Base-by-base conservation (phyloP, 768 basidiomycete genomes). In the Agaricus blazei region DNA sequence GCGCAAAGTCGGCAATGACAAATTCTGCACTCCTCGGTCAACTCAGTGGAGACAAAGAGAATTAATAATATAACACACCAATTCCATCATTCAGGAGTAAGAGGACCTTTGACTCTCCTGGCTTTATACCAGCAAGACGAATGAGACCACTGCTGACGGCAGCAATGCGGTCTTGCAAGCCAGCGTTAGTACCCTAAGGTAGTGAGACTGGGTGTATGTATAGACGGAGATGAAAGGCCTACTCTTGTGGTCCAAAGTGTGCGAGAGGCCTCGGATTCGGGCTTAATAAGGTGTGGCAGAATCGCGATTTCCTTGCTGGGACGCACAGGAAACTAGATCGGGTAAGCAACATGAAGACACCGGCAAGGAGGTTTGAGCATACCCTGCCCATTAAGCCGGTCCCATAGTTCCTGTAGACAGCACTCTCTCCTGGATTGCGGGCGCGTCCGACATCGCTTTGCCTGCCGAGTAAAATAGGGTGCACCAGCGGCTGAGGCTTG, bases 361-460 rank as follows among this genome's bases (percentile, higher is more conserved):
- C 14, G n/a, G 3, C 19, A 19, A 44, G 34, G 53, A 41, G 36
- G 44, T 41, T 42, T 40, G 27, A 7, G 11, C 37, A 68, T 70
- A 85, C 93, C 74, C 87, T 83, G 63, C 82, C 93, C 82, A 84
- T 80, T 56, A 90, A 74, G 12, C 90, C 90, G 26, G 88, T 92
- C 12, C 88, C 82, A 75, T 94, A 97, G 72, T 90, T 93, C 63
- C 95, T 82, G 68, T 95, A 96, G 14, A 94, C 75, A 0, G 92
- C 90, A 62, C 90, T 93, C 72, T 95, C 89, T 7, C 80, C 77
- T 11, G 87, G 78, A 64, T 90, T 85, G 51, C 94, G 76, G 3
- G 94, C 90, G 48, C 86, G 78, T 11, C 85, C 86, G 27, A 88
- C 87, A 67, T 97, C 95, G 62, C 91, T 92, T 76, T 98, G 94